Evolutionary conservation across 1,284 basidiomycete genomes (phyloP).

Genomic region (Amylostereum areolatum): DNA sequence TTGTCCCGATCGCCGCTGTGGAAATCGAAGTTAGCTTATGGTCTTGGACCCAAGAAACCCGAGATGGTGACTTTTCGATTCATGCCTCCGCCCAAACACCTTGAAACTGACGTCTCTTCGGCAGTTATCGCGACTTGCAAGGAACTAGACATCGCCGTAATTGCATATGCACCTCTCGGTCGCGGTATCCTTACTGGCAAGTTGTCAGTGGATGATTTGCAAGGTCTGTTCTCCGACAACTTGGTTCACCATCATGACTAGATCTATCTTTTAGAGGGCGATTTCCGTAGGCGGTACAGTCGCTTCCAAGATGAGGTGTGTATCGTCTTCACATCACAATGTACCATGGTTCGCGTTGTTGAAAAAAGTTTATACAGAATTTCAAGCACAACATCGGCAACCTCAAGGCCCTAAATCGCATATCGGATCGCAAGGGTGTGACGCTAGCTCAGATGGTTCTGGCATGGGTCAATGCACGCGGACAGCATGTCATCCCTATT

Average conservation of each 20-base stretch:
- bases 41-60: slow-evolving; percentile 39
- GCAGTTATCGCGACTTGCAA: slow-evolving; percentile 30
- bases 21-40: slow-evolving; percentile 51
- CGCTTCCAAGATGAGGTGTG: slow-evolving; percentile 27
- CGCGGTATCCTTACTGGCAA: slow-evolving; percentile 48
- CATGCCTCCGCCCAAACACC: neutral
- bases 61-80: slow-evolving; percentile 23
- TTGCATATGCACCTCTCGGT: slow-evolving; percentile 54
- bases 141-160: slow-evolving; percentile 42
- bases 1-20: slow-evolving; percentile 37
- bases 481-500: slow-evolving; percentile 43
- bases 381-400: slow-evolving; percentile 51
- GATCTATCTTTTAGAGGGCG: slow-evolving; percentile 17
- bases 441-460: slow-evolving; percentile 53
- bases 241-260: too few species aligned
- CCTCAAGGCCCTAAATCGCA: slow-evolving; percentile 36
- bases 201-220: slow-evolving; percentile 16
- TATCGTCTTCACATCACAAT: too few species aligned
- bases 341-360: too few species aligned
- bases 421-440: slow-evolving; percentile 42
- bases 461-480: slow-evolving; percentile 49
- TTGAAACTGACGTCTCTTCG: slow-evolving; percentile 22
- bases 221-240: too few species aligned
- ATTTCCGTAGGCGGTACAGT: slow-evolving; percentile 28
- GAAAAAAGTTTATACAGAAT: slow-evolving; percentile 19